These are phyloP conservation scores for Zelopaecilomyces penicillatus DNA, from an alignment of 2,329 filamentous ascomycete genomes.

Conservation along the genomic window DNA sequence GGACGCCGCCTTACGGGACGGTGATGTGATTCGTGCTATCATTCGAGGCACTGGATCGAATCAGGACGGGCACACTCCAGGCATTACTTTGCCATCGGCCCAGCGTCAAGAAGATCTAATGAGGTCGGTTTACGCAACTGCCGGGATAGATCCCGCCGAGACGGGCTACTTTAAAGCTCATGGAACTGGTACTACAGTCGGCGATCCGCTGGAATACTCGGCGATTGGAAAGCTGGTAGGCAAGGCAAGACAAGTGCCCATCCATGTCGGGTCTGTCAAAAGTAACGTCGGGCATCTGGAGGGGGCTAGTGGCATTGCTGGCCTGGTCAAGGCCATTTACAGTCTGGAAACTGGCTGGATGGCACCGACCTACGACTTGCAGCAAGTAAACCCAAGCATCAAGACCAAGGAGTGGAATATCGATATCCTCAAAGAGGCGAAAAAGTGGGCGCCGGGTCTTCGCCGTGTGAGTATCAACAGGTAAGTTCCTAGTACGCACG, in stretches of 20 bases:
- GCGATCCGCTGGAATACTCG: constrained; percentile 29
- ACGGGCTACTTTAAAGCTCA: constrained; percentile 39
- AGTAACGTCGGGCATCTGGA: neutral
- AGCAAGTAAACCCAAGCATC: constrained; percentile 22
- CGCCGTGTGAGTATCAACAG: neutral
- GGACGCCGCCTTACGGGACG: constrained; percentile 42
- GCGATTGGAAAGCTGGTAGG: neutral
- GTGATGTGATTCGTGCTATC: constrained; percentile 29
- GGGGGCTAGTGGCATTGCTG: neutral
- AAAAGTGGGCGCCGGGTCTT: neutral
- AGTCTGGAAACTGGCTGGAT: neutral
- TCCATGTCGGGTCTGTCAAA: neutral
- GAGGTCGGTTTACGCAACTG: constrained; percentile 26
- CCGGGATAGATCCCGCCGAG: constrained; percentile 23
- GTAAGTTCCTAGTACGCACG: no score
- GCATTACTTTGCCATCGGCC: constrained; percentile 39
- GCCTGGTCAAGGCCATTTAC: neutral
- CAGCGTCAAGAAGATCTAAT: constrained; percentile 35
- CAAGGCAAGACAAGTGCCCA: neutral
- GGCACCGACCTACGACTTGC: constrained; percentile 12
- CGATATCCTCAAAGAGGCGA: neutral
- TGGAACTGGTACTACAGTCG: constrained; percentile 42
- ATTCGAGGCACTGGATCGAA: constrained; percentile 23
- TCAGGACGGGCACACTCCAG: constrained; percentile 25
- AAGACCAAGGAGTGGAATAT: constrained; percentile 14